Base-by-base conservation (phyloP, 2,329 filamentous ascomycete species). In the Chaetomium sp. region DNA sequence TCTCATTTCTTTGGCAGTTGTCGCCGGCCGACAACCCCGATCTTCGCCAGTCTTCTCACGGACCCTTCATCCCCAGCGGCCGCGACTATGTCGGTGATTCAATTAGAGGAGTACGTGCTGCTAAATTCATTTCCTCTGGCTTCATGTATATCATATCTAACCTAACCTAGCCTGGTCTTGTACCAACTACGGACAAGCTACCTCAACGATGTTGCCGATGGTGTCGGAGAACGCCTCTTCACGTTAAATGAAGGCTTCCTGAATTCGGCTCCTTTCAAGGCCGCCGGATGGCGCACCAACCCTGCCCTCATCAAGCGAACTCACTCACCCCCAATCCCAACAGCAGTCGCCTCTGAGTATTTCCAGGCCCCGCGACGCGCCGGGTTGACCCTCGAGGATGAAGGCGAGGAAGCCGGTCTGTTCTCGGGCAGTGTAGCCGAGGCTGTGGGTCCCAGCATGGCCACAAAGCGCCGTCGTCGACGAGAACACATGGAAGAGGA, bases 321-420 rank as follows among this genome's bases (percentile, higher is more conserved):
- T 47, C 88, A 95, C 70, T 94, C 89, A 2, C 89, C 89, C 19
- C 88, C 89, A 1, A 95, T 95, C 55, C 89, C 89, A 8, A 91
- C 89, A 4, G 88, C 87, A 11, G 82, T 91, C 59, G 86, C 87
- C 35, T 88, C 87, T 47, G 89, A 94, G 68, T 94, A 94, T 72
- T 94, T 94, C 67, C 87, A 90, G 51, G 77, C 87, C 1, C 83
- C 84, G 9, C 82, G 84, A 9, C 79, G 79, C 42, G 75, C 78
- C 27, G 84, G 82, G 1, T 70, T 87, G 40, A 83, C 82, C 9
- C 79, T 88, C 33, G 85, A 86, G 61, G 84, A 86, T 71, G 86
- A 87, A 35, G 84, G 82, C 46, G 86, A 90, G 43, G 86, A 89
- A 47, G 85, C 85, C 14, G 85, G 84, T 12, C 83, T 89, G 77